A percentile compares a stretch with the other conserved stretches of the same genome.
These are phyloP conservation scores for Leccinum arenicola DNA, from an alignment of 768 basidiomycete species.

Conservation along the genomic window DNA sequence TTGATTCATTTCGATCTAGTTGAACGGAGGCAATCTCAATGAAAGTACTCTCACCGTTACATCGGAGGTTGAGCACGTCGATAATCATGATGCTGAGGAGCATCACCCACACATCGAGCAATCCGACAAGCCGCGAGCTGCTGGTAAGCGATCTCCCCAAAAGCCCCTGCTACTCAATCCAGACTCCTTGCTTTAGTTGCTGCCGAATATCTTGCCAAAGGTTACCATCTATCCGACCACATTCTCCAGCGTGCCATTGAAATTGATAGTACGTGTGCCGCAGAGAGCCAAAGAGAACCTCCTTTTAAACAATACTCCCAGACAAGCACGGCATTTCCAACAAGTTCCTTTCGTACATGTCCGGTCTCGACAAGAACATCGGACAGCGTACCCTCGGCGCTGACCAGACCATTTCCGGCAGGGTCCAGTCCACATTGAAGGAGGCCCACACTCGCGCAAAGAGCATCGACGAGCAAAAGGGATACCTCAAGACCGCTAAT, in stretches of 20 bases:
- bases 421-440: conserved; percentile 61
- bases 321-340: conserved; percentile 86
- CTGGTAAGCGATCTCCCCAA: conserved; percentile 47
- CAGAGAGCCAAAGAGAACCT: neutral
- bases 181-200: conserved; percentile 50
- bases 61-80: conserved; percentile 60
- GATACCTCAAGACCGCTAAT: conserved; percentile 61
- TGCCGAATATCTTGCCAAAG: conserved; percentile 91
- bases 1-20: conserved; percentile 33
- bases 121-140: conserved; percentile 88
- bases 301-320: conserved; percentile 22
- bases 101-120: conserved; percentile 56
- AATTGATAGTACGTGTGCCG: conserved; percentile 52
- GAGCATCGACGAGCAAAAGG: conserved; percentile 80
- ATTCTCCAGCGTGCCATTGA: conserved; percentile 80
- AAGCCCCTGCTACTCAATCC: neutral
- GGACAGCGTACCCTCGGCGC: conserved; percentile 74
- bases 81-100: conserved; percentile 44
- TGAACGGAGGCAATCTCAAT: conserved; percentile 77
- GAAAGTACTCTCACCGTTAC: conserved; percentile 67
- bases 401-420: conserved; percentile 76
- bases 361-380: conserved; percentile 63
- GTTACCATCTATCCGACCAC: conserved; percentile 77
- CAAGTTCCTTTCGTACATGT: conserved; percentile 79
- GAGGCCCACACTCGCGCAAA: conserved; percentile 68